Base-by-base conservation (phyloP, 2,329 filamentous ascomycete species). In the Aspergillus sp. region DNA sequence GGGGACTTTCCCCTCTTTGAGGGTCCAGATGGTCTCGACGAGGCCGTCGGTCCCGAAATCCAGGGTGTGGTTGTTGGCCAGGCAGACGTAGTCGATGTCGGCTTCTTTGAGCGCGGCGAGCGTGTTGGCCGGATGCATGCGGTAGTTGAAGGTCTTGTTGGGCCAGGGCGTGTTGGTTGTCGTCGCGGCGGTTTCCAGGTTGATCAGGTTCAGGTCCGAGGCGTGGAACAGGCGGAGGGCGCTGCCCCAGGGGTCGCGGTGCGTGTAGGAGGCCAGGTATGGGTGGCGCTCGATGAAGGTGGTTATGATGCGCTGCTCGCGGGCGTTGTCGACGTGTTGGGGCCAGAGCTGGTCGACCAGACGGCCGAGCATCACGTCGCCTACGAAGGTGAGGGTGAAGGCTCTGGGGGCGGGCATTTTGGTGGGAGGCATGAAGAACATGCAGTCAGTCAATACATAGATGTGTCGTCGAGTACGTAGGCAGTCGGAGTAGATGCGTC, bases 341-440 rank as follows among this genome's bases (percentile, higher is more conserved):
- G 55, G 52, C 35, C 57, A 52, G 30, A 63, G 48, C 41, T 62
- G 57, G 41, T 63, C 60, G 37, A 63, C 45, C 7, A 63, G 55
- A 3, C 60, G 58, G 26, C 54, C 60, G 6, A 63, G 54, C 60
- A 63, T 64, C n/a, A 61, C 52, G 34, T 64, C 60, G 39, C 60
- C 60, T 24, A 52, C 38, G 36, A 56, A 49, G 32, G 51, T 48
- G 29, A 60, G 34, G 20, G 43, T 53, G 42, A 52, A 60, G 6
- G 34, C 29, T 13, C 30, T 33, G 2, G 10, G n/a, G 11, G 24
- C 12, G 8, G 32, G 14, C 33, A 41, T 43, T 19, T 24, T 26
- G 22, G 32, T 14, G 16, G 16, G 33, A 16, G 28, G 15, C n/a
- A 6, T n/a, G n/a, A 15, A 13, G 4, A 8, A 14, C 12, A 1